Base-by-base conservation (phyloP, 129 eudicot genomes). In the Tanacetum coccineum region DNA sequence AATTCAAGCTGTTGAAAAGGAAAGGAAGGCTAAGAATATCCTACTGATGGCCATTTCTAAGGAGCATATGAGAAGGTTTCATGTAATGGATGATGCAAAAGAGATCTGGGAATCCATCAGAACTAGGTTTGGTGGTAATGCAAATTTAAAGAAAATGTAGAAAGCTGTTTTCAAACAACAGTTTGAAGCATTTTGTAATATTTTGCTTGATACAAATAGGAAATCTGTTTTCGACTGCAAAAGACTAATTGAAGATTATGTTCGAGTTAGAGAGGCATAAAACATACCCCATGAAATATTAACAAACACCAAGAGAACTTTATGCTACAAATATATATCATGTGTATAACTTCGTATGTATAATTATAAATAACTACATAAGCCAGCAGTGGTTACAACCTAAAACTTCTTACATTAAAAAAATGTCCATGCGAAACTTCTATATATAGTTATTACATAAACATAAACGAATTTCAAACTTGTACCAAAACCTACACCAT, bases 401-500 rank as follows among this genome's bases (percentile, higher is more conserved):
- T 40, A 8, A 53, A 59, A 61, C 28, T 13, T 64, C 22, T 9
- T 51, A 64, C 55, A 45, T 45, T 64, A 56, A 64, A 45, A 64
- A 64, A 19, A 42, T 21, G 54, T 45, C 54, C 54, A 44, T 19
- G 54, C 36, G 14, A 70, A 46, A 26, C 68, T 70, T 60, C 50
- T 53, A 17, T 36, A 18, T 25, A 72, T 39, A 72, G 10, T 73
- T 55, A 74, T 64, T 64, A 74, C 78, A 74, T 45, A 64, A 72
- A 72, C 51, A 26, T 4, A n/a, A 68, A 68, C 73, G 10, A 66
- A 15, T 17, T 26, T 54, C 39, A 13, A 68, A 52, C 69, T 8
- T 60, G 10, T 46, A 30, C 9, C 9, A 48, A 14, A 71, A 30
- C 61, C 68, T 71, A 72, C 60, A 50, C 36, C 4, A 17, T 17